Conservation (phyloP, 495 filamentous ascomycete species). For the Penicillium subrubescens region DNA sequence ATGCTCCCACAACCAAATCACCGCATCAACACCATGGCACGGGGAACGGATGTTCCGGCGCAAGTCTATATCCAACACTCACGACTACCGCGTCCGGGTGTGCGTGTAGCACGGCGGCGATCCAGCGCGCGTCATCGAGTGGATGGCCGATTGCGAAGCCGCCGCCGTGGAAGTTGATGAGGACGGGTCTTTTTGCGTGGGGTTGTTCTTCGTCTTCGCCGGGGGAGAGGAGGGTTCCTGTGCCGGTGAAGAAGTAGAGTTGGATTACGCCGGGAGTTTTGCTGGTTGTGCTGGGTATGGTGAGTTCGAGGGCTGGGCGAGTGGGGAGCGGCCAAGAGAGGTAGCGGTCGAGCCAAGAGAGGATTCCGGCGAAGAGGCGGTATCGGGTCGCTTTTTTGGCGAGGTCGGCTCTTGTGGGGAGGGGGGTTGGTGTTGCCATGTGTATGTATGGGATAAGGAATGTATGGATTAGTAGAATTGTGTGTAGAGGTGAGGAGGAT, state of each 20-base stretch:
- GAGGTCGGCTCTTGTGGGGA: slow-evolving; percentile 7
- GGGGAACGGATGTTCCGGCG: slow-evolving; percentile 42
- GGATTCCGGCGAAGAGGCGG: slow-evolving; percentile 15
- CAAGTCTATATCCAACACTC: slow-evolving; percentile 39
- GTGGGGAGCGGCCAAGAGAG: slow-evolving; percentile 21
- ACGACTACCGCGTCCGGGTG: slow-evolving; percentile 18
- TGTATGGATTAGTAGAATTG: not conserved
- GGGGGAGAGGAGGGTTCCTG: not conserved
- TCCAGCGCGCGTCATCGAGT: slow-evolving; percentile 26
- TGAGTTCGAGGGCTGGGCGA: slow-evolving; percentile 9
- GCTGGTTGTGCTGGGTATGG: slow-evolving; percentile 25
- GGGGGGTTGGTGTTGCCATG: not conserved
- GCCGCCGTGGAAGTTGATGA: slow-evolving; percentile 36
- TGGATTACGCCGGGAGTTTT: slow-evolving; percentile 19
- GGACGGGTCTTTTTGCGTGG: slow-evolving; percentile 9
- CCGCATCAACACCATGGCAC: slow-evolving; percentile 62
- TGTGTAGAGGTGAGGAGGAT: not conserved
- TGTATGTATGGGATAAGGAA: not conserved
- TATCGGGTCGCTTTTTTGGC: slow-evolving; percentile 16
- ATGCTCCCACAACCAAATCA: slow-evolving; percentile 52
- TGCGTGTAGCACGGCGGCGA: slow-evolving; percentile 11
- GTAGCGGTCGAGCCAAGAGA: slow-evolving; percentile 27
- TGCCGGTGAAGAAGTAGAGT: slow-evolving; percentile 26
- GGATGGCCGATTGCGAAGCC: slow-evolving; percentile 43
- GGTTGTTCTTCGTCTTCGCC: slow-evolving; percentile 2